phyloP scores from a whole-genome alignment of 768 basidiomycete genomes.

The Pulveroboletus ravenelii region DNA sequence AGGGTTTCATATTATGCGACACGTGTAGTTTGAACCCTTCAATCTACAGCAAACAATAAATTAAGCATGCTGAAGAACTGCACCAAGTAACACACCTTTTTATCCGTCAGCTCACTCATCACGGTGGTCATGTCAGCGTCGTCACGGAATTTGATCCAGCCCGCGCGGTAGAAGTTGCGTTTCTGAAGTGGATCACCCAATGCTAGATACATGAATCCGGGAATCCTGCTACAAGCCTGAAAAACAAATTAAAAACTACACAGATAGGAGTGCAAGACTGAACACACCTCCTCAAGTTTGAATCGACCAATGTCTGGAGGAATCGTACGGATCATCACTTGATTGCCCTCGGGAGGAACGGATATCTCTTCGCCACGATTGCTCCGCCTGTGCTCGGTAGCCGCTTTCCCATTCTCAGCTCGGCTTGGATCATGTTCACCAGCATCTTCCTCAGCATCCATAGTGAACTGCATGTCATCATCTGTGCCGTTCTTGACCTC shows the following conservation, averaged over 20 bases:
- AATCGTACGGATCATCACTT: constrained; percentile 93
- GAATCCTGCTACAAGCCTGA: constrained; percentile 70
- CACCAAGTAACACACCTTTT: constrained; percentile 54
- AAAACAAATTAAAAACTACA: constrained; percentile 5
- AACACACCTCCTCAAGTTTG: constrained; percentile 81
- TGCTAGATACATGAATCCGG: constrained; percentile 85
- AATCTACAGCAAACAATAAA: constrained; percentile 49
- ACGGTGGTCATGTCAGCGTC: constrained; percentile 78
- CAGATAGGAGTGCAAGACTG: neutral
- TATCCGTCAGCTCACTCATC: constrained; percentile 71
- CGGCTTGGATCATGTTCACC: constrained; percentile 55
- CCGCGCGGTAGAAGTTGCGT: constrained; percentile 90
- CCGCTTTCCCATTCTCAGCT: constrained; percentile 55
- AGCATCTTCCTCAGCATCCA: constrained; percentile 67
- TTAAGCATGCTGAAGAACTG: constrained; percentile 1
- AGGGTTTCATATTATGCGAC: constrained; percentile 73
- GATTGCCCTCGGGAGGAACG: constrained; percentile 72
- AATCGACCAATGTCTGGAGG: constrained; percentile 88
- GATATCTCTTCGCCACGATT: constrained; percentile 70
- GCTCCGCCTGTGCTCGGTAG: constrained; percentile 40
- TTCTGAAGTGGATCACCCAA: constrained; percentile 90
- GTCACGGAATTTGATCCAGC: constrained; percentile 84
- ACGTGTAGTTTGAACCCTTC: constrained; percentile 94
- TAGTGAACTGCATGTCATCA: constrained; percentile 72
- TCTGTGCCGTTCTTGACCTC: constrained; percentile 54